These are phyloP conservation scores for Globisporangium barbulae DNA, from an alignment of 352 stramenopile genomes.

Conservation along the genomic window DNA sequence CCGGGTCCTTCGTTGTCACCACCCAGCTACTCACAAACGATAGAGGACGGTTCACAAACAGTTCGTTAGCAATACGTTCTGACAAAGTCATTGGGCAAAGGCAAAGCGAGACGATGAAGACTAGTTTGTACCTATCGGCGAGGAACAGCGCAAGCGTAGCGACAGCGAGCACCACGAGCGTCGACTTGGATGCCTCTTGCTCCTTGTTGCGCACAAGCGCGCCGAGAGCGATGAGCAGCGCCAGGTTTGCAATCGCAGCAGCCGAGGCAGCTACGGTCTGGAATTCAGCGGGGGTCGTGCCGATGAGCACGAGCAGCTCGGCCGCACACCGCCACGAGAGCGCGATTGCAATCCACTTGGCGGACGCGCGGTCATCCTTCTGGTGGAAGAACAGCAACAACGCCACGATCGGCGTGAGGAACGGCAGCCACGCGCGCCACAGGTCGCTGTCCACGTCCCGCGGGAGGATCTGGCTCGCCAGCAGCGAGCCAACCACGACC, in stretches of 20 bases:
- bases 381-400: slow-evolving; percentile 77
- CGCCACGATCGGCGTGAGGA: slow-evolving; percentile 59
- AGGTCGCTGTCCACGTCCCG: slow-evolving; percentile 23
- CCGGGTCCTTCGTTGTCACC: slow-evolving; percentile 49
- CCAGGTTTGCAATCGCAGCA: slow-evolving; percentile 48
- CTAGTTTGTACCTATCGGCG: slow-evolving; percentile 61
- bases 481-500: slow-evolving; percentile 60
- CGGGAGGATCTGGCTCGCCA: slow-evolving; percentile 57
- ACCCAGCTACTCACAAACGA: slow-evolving; percentile 29
- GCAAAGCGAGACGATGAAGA: neutral
- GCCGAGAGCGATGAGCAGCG: slow-evolving; percentile 46
- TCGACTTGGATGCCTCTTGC: slow-evolving; percentile 49
- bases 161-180: slow-evolving; percentile 39
- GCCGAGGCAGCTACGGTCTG: slow-evolving; percentile 35
- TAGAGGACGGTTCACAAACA: neutral
- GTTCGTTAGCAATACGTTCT: neutral
- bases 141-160: slow-evolving; percentile 49
- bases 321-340: slow-evolving; percentile 72
- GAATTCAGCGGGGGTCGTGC: slow-evolving; percentile 39
- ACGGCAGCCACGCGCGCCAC: slow-evolving; percentile 63
- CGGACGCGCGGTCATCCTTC: slow-evolving; percentile 59
- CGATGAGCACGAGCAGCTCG: slow-evolving; percentile 67
- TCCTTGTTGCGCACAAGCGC: slow-evolving; percentile 48
- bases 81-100: neutral
- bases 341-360: slow-evolving; percentile 80